A percentile compares a stretch with the other conserved stretches of the same genome.
These are phyloP conservation scores for Sphaerulina populicola DNA, from an alignment of 2,329 filamentous ascomycete genomes.

Conservation along the genomic window DNA sequence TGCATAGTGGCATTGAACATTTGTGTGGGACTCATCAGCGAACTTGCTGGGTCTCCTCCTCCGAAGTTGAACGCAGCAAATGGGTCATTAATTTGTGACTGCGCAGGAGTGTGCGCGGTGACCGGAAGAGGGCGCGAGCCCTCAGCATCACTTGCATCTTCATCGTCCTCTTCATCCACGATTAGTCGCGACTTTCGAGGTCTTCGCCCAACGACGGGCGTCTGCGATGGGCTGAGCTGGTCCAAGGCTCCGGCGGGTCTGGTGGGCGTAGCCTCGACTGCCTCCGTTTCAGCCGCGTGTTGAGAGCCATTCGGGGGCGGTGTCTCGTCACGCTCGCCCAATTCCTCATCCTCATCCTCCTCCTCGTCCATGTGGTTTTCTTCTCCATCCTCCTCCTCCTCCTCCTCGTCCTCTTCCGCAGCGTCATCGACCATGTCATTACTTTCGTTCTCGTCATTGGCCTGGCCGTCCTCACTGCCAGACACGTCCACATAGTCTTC, in stretches of 20 bases:
- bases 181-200: slow-evolving; percentile 29
- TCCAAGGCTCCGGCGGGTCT: neutral
- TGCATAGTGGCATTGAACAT: slow-evolving; percentile 33
- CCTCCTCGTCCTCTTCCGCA: slow-evolving; percentile 25
- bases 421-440: slow-evolving; percentile 17
- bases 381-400: slow-evolving; percentile 27
- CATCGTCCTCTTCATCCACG: slow-evolving; percentile 33
- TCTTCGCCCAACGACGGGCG: slow-evolving; percentile 18
- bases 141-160: slow-evolving; percentile 30
- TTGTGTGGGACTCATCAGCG: slow-evolving; percentile 31
- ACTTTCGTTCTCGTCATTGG: neutral
- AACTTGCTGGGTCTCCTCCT: slow-evolving; percentile 16
- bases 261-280: neutral
- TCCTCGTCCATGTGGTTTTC: slow-evolving; percentile 18
- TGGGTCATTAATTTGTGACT: slow-evolving; percentile 24
- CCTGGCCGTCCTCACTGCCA: slow-evolving; percentile 17
- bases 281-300: slow-evolving; percentile 33
- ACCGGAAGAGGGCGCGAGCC: neutral
- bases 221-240: slow-evolving; percentile 6
- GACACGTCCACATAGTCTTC: slow-evolving; percentile 34
- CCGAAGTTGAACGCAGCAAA: slow-evolving; percentile 32
- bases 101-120: neutral
- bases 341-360: slow-evolving; percentile 17
- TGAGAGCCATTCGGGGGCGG: slow-evolving; percentile 24
- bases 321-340: slow-evolving; percentile 12